Conservation (phyloP, 352 stramenopile species). For the Globisporangium carolinianum region DNA sequence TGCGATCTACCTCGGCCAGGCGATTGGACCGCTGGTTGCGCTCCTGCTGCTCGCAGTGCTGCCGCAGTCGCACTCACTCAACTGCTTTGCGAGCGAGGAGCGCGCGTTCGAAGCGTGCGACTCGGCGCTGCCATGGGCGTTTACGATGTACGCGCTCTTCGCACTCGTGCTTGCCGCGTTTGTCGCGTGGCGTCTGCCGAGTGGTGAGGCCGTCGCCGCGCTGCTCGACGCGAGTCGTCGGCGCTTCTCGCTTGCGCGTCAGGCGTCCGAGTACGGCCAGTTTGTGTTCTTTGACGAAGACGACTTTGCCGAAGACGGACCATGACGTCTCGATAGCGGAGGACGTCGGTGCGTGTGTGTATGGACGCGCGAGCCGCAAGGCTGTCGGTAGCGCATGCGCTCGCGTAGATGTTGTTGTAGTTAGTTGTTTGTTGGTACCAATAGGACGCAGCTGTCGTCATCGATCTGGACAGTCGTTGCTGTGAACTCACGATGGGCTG, state of each 20-base stretch:
- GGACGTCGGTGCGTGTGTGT: no score
- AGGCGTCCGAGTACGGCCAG: slow-evolving; percentile 67
- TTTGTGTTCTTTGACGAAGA: slow-evolving; percentile 75
- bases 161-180: slow-evolving; percentile 24
- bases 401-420: no score
- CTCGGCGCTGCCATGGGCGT: slow-evolving; percentile 58
- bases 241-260: slow-evolving; percentile 38
- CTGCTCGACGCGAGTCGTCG: slow-evolving; percentile 28
- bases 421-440: no score
- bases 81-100: slow-evolving; percentile 25
- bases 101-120: slow-evolving; percentile 23
- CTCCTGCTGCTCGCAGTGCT: slow-evolving; percentile 42
- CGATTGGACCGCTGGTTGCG: slow-evolving; percentile 49
- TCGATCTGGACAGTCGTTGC: no score
- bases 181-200: slow-evolving; percentile 27
- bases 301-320: slow-evolving; percentile 15
- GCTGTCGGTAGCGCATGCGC: no score
- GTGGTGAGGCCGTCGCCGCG: slow-evolving; percentile 21
- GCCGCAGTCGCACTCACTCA: slow-evolving; percentile 28
- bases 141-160: slow-evolving; percentile 41
- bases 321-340: no score
- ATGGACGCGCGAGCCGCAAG: no score
- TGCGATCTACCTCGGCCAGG: slow-evolving; percentile 63
- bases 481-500: no score
- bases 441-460: no score